Evolutionary conservation across 306 rosid genomes (phyloP).

Genomic region (Dryas octopetala): DNA sequence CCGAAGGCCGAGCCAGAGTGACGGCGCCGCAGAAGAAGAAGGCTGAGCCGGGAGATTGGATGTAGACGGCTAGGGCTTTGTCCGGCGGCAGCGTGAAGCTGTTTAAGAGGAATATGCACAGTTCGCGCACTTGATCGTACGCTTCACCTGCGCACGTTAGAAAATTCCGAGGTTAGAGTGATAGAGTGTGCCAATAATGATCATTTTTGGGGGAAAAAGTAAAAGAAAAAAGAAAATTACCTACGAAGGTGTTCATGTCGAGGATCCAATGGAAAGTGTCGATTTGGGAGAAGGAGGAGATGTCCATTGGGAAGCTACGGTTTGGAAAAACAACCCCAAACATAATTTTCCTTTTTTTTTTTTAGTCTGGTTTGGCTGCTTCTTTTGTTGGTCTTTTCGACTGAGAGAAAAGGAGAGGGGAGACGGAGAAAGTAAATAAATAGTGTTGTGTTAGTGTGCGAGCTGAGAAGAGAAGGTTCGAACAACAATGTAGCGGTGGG

Average conservation of each 20-base stretch:
- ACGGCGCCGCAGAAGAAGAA: constrained; percentile 81
- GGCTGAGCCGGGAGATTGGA: constrained; percentile 83
- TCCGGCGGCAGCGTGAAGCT: constrained; percentile 84
- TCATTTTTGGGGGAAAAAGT: too few species aligned
- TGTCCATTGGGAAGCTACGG: constrained; percentile 90
- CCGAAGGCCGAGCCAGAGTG: constrained; percentile 73
- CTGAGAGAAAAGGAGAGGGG: too few species aligned
- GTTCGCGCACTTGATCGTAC: constrained; percentile 67
- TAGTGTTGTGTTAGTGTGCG: neutral
- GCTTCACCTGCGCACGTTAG: constrained; percentile 67
- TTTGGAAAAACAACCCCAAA: constrained; percentile 93
- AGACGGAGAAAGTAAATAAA: too few species aligned
- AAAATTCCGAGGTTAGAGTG: neutral
- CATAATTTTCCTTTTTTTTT: constrained; percentile 35
- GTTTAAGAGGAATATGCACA: constrained; percentile 83
- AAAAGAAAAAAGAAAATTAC: constrained; percentile 26
- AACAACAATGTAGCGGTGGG: neutral
- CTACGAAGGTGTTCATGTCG: constrained; percentile 86
- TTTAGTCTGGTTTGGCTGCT: too few species aligned
- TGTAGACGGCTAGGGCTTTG: constrained; percentile 82
- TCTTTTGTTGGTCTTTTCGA: too few species aligned
- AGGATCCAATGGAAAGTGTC: constrained; percentile 92
- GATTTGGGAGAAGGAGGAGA: constrained; percentile 84
- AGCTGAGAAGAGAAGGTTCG: neutral
- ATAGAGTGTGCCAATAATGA: neutral